These are phyloP conservation scores for Bullera alba DNA, from an alignment of 768 basidiomycete species.

Conservation along the genomic window DNA sequence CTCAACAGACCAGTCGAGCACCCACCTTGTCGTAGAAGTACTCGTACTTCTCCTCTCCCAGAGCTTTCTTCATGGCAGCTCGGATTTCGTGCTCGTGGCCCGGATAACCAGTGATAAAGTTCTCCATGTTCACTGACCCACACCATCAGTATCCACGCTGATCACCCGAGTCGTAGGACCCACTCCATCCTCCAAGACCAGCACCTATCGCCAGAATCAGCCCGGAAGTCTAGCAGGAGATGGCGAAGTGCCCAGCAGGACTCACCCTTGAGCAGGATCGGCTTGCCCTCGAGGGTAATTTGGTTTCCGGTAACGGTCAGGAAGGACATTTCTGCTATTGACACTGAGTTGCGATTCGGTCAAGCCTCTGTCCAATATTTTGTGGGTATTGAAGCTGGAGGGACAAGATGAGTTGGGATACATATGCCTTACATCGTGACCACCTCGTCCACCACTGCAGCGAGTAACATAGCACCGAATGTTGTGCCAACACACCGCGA, in stretches of 20 bases:
- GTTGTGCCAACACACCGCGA: no score
- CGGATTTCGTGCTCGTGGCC: constrained; percentile 72
- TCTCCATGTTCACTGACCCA: constrained; percentile 62
- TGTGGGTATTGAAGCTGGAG: no score
- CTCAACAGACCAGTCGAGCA: neutral
- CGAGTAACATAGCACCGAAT: no score
- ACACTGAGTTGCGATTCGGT: no score
- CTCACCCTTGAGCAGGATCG: constrained; percentile 33
- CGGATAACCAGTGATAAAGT: constrained; percentile 60
- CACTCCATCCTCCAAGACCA: constrained; percentile 70
- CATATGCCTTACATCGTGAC: no score
- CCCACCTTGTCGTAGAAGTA: constrained; percentile 77
- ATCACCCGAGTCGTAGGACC: constrained; percentile 11
- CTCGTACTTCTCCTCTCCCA: constrained; percentile 60
- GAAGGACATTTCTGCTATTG: constrained; percentile 2
- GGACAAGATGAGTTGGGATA: no score
- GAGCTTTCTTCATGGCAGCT: constrained; percentile 57
- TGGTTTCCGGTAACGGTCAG: constrained; percentile 22
- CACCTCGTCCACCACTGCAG: no score
- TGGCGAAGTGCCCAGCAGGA: neutral
- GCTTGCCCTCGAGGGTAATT: constrained; percentile 27
- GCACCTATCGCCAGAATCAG: constrained; percentile 52
- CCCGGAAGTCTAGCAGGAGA: neutral
- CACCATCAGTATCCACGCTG: neutral
- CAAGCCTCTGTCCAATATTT: no score